Evolutionary conservation across 306 rosid genomes (phyloP).

Genomic region (Corylus americana): DNA sequence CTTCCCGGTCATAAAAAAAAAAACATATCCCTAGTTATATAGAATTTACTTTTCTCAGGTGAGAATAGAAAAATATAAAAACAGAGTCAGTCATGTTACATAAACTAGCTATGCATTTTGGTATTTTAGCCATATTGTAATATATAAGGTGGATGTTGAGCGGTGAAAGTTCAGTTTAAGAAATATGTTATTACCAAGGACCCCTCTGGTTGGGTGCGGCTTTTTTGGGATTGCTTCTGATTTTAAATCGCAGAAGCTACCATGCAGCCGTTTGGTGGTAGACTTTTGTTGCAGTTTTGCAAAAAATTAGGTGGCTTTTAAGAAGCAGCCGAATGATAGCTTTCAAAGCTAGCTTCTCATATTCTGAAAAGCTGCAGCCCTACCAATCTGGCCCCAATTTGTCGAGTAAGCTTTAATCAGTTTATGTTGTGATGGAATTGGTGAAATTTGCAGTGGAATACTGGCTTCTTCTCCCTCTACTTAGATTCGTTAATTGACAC

Average conservation of each 20-base stretch:
- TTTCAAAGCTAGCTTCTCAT: not conserved
- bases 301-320: not conserved
- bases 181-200: not conserved
- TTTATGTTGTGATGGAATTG: not conserved
- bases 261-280: not conserved
- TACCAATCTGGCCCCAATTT: not conserved
- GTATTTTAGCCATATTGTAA: not conserved
- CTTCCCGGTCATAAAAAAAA: no score
- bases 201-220: not conserved
- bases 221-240: not conserved
- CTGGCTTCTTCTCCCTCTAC: slow-evolving; percentile 1
- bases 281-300: not conserved
- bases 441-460: not conserved
- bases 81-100: no score
- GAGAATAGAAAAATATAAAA: not conserved
- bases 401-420: not conserved
- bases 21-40: not conserved
- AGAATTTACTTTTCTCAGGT: not conserved
- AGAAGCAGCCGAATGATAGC: not conserved
- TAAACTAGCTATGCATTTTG: not conserved
- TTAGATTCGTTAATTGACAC: not conserved
- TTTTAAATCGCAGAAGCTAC: not conserved
- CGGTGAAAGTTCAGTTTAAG: not conserved
- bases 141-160: not conserved
- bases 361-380: not conserved